Percentiles rank a stretch among this genome's conserved stretches.
phyloP scores from a whole-genome alignment of 257 asterid genomes.

The Salvia splendens region DNA sequence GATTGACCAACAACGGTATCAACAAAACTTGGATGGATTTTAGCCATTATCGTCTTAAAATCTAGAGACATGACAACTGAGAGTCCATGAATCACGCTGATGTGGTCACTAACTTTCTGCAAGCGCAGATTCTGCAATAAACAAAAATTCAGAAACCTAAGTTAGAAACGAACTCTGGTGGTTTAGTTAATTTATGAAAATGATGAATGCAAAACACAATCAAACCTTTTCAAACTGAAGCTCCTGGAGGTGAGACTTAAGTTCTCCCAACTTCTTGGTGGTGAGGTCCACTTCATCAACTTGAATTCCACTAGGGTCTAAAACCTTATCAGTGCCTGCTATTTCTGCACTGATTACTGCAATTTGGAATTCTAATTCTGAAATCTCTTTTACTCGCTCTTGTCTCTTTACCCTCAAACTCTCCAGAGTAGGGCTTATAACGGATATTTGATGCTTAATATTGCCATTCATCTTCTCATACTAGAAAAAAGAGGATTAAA shows the following conservation, averaged over 20 bases:
- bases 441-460: constrained; percentile 59
- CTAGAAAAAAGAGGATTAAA: constrained; percentile 28
- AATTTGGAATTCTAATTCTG: constrained; percentile 55
- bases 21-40: constrained; percentile 61
- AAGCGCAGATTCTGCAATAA: constrained; percentile 63
- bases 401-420: constrained; percentile 54
- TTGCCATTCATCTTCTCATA: constrained; percentile 48
- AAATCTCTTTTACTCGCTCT: constrained; percentile 61
- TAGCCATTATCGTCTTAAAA: constrained; percentile 57
- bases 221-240: constrained; percentile 73
- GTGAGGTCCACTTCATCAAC: constrained; percentile 71
- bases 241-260: constrained; percentile 63
- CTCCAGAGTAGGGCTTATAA: constrained; percentile 57
- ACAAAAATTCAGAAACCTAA: not conserved
- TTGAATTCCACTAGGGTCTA: constrained; percentile 39
- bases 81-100: constrained; percentile 55
- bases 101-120: constrained; percentile 55
- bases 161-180: constrained; percentile 18
- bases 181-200: not conserved
- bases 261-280: constrained; percentile 54
- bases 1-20: constrained; percentile 49
- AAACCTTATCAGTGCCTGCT: constrained; percentile 54
- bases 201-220: constrained; percentile 14
- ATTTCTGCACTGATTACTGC: constrained; percentile 66
- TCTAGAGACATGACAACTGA: constrained; percentile 71